Conservation (phyloP, 495 filamentous ascomycete species). For the Alectoria sarmentosa region DNA sequence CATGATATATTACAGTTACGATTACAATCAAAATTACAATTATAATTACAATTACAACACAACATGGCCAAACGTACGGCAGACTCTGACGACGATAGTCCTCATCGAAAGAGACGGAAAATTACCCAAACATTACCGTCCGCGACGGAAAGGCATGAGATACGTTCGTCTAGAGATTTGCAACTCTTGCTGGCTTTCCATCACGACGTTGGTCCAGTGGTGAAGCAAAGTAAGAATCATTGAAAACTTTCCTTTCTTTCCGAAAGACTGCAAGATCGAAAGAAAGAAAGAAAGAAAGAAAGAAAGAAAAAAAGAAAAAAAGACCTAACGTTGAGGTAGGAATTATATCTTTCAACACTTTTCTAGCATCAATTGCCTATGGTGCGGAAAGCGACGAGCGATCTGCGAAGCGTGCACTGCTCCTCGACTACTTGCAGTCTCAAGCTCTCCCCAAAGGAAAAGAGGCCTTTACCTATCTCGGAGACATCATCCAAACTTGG, state of each 20-base stretch:
- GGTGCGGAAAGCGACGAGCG: conserved; percentile 41
- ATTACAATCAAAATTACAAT: too few relatives aligned
- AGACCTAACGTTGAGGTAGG: conserved; percentile 38
- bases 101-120: conserved; percentile 39
- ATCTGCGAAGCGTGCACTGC: conserved; percentile 48
- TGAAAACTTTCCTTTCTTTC: neutral
- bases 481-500: conserved; percentile 75
- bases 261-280: neutral
- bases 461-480: conserved; percentile 52
- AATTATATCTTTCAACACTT: conserved; percentile 67
- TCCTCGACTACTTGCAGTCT: conserved; percentile 66
- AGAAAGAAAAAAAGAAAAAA: neutral
- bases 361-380: conserved; percentile 58
- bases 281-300: neutral
- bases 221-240: conserved; percentile 52
- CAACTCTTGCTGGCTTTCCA: conserved; percentile 57
- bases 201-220: conserved; percentile 48
- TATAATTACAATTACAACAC: neutral
- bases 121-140: conserved; percentile 23
- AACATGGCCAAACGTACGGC: conserved; percentile 22
- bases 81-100: conserved; percentile 25
- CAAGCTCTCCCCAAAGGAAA: conserved; percentile 52
- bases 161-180: conserved; percentile 53
- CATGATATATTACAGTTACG: too few relatives aligned
- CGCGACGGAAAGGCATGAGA: conserved; percentile 34